Percentiles rank a stretch among this genome's conserved stretches.
Conservation (phyloP, 352 stramenopile species). For the Phytophthora citrophthora region DNA sequence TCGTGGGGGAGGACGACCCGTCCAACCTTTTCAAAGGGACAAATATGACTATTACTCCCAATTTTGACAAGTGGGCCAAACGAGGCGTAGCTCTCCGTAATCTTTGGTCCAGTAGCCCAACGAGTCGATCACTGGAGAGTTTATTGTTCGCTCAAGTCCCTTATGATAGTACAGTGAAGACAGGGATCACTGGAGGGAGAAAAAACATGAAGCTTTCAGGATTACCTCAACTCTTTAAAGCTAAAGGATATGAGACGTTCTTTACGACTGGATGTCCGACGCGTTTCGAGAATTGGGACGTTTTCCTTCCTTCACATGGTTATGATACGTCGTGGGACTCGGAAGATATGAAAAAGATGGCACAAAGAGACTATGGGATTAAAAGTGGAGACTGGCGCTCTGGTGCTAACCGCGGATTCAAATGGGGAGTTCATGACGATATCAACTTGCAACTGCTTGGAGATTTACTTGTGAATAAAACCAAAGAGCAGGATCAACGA, state of each 20-base stretch:
- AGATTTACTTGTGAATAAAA: slow-evolving; percentile 52
- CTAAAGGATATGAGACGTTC: slow-evolving; percentile 54
- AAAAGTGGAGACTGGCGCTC: slow-evolving; percentile 32
- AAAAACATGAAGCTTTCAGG: slow-evolving; percentile 37
- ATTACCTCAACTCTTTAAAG: slow-evolving; percentile 50
- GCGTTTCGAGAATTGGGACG: slow-evolving; percentile 51
- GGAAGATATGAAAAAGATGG: slow-evolving; percentile 38
- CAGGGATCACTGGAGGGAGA: slow-evolving; percentile 44
- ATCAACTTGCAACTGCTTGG: slow-evolving; percentile 46
- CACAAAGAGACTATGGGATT: slow-evolving; percentile 42
- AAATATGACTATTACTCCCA: slow-evolving; percentile 40
- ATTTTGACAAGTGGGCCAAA: slow-evolving; percentile 57
- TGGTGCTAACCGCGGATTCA: slow-evolving; percentile 10
- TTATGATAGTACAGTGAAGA: slow-evolving; percentile 54
- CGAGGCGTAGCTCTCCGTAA: slow-evolving; percentile 56
- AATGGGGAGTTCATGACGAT: slow-evolving; percentile 57
- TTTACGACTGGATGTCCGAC: slow-evolving; percentile 51
- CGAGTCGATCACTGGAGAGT: slow-evolving; percentile 60
- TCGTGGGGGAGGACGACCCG: slow-evolving; percentile 27
- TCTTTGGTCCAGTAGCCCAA: slow-evolving; percentile 61
- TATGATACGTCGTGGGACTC: slow-evolving; percentile 45
- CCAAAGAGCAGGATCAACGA: slow-evolving; percentile 33
- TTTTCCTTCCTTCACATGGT: slow-evolving; percentile 50
- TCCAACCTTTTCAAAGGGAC: slow-evolving; percentile 39
- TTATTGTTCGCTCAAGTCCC: slow-evolving; percentile 62